phyloP scores from a whole-genome alignment of 1,284 basidiomycete genomes.

The Ustilago esculenta region DNA sequence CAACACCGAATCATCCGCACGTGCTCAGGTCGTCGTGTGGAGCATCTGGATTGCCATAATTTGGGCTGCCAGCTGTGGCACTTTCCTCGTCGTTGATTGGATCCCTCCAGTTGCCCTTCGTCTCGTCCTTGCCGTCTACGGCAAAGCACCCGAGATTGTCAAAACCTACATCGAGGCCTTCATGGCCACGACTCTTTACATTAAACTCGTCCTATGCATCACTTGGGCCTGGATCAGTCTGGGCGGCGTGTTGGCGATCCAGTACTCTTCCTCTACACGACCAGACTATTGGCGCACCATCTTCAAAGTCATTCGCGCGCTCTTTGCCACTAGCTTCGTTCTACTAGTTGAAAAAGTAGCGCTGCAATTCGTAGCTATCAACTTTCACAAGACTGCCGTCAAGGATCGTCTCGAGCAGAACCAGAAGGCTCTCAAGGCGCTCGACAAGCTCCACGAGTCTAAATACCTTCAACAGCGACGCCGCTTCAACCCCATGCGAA shows the following conservation, averaged over 20 bases:
- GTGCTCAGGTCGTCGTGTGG: slow-evolving; percentile 55
- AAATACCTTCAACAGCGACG: slow-evolving; percentile 54
- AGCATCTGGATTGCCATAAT: slow-evolving; percentile 65
- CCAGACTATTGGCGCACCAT: slow-evolving; percentile 55
- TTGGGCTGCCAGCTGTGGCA: slow-evolving; percentile 57
- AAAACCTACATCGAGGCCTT: slow-evolving; percentile 57
- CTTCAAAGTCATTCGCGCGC: slow-evolving; percentile 46
- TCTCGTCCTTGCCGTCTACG: slow-evolving; percentile 57
- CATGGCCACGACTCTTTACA: slow-evolving; percentile 54
- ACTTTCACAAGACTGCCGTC: slow-evolving; percentile 64
- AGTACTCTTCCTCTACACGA: slow-evolving; percentile 26
- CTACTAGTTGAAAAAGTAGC: slow-evolving; percentile 57
- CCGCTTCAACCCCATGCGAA: slow-evolving; percentile 46
- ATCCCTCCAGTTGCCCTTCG: slow-evolving; percentile 50
- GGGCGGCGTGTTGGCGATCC: slow-evolving; percentile 54
- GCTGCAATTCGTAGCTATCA: slow-evolving; percentile 58
- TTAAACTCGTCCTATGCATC: slow-evolving; percentile 62
- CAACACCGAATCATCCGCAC: slow-evolving; percentile 35
- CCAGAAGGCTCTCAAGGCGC: slow-evolving; percentile 54
- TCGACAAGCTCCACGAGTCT: slow-evolving; percentile 61
- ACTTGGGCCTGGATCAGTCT: slow-evolving; percentile 66
- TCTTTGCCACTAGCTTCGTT: slow-evolving; percentile 61
- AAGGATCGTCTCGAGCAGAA: slow-evolving; percentile 62
- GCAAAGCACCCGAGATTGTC: slow-evolving; percentile 57
- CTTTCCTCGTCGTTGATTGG: slow-evolving; percentile 59